These are phyloP conservation scores for Yarrowia keelungensis DNA, from an alignment of 805 yeast species.

Conservation along the genomic window DNA sequence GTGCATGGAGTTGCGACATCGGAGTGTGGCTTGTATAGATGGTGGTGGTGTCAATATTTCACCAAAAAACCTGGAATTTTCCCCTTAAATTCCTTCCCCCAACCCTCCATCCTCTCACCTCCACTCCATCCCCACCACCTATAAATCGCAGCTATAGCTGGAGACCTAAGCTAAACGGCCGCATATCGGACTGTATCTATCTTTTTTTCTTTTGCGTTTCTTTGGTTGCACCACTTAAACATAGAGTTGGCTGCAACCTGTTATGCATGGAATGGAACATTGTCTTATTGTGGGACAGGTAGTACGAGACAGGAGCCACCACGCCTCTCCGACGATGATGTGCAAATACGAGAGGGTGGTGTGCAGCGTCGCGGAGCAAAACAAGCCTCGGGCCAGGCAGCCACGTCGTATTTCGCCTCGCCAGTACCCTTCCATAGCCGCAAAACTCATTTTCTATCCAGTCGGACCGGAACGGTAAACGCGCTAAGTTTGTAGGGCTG, in stretches of 20 bases:
- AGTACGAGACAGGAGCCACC: not conserved
- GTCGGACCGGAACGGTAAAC: slow-evolving; percentile 16
- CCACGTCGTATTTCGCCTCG: too few relatives aligned
- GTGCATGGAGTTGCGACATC: too few relatives aligned
- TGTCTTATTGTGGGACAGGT: not conserved
- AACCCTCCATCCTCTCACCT: too few relatives aligned
- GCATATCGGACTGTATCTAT: too few relatives aligned
- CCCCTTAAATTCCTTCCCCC: too few relatives aligned
- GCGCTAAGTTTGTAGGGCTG: slow-evolving; percentile 12
- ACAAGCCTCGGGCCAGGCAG: too few relatives aligned
- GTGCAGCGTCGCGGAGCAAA: too few relatives aligned
- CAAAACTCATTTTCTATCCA: not conserved
- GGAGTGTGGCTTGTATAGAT: too few relatives aligned
- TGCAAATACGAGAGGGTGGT: too few relatives aligned
- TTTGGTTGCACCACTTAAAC: not conserved
- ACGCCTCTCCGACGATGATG: too few relatives aligned
- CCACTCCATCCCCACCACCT: not conserved
- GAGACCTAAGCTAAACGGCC: not conserved
- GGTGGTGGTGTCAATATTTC: too few relatives aligned
- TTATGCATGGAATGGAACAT: slow-evolving; percentile 24
- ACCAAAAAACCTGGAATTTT: too few relatives aligned
- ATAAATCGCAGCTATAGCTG: not conserved
- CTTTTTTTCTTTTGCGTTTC: not conserved
- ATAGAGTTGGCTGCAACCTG: slow-evolving; percentile 13
- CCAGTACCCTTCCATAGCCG: slow-evolving; percentile 3